Evolutionary conservation across 108 stramenopile genomes (phyloP), one percentile per base, ranked within the genome.

Genomic region (Skeletonema menzelii): DNA sequence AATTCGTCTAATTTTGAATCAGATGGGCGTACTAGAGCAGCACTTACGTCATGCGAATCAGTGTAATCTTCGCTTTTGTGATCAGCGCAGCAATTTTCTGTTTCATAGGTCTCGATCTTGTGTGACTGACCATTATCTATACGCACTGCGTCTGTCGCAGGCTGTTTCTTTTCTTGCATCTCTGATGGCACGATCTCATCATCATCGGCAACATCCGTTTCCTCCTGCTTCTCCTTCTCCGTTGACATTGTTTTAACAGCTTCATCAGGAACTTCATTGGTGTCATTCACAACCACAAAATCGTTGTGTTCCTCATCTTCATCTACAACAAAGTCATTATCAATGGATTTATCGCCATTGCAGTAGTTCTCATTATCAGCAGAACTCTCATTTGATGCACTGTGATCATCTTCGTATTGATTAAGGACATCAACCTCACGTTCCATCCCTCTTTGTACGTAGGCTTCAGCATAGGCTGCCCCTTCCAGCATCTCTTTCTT

Each of bases 381-480:
- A 10, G 49, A 5, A 24, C 49, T 0, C 24, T 53, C 49, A 0
- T 0, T 10, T 53, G 22, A 53, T 4, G 40, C 40, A 24, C 20
- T 53, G 5, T 8, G 49, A 53, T 53, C 22, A 53, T 53, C 22
- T 53, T 53, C 49, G n/a, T 53, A 24, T 53, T 53, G 20, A 22
- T 24, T 17, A 1, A 53, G 49, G 0, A 8, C 19, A 47, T 47
- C 12, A 10, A 20, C 1, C 22, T 53, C 49, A 4, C 49, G 49
- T 8, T 53, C 49, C 49, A 53, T 53, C 8, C 49, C 49, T 53
- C 49, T 53, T 3, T 22, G 49, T 8, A 53, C 20, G 49, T 8
- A 53, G 3, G 59, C 34, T 60, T 60, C 59, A n/a, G 30, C 59
- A 60, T 60, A 35, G 17, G 59, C 59, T 6, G 59, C 10, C 19